Base-by-base conservation (phyloP, 2,329 filamentous ascomycete genomes). In the Paramyrothecium roridum region DNA sequence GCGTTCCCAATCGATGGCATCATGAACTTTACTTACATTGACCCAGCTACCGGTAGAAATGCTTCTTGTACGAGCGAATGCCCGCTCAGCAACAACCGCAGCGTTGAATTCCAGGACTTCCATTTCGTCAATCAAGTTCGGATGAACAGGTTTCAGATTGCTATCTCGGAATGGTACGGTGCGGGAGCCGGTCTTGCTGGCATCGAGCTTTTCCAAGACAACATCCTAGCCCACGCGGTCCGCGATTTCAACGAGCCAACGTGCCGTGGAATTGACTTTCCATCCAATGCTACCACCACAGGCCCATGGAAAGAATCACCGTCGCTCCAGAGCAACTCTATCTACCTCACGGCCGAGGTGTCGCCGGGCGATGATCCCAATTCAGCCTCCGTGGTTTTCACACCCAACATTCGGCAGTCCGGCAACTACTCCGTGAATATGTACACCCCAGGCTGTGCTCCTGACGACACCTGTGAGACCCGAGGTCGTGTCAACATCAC, bases 21-120 rank as follows among this genome's bases (percentile, higher is more conserved):
- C 69, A 90, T 99, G 86, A 97, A 98, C 73, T 81, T 99, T 67
- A 96, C 92, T 40, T 98, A 95, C 64, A 86, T 87, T 59, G 91
- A 98, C 66, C 87, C 89, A 22, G 76, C 69, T 43, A 89, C 84
- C 2, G 88, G 89, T 23, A 76, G 83, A 52, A 87, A 87, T 54
- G 74, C 77, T 30, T 86, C 82, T 55, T 99, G 95, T 74, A 91
- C 93, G 53, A 88, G 86, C 58, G 81, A 85, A 65, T 99, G 95
- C 65, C 90, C 93, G n/a, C 80, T 99, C 50, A 91, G 89, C 59
- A 79, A 86, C 66, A 85, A 91, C 65, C 74, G 79, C 19, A 82
- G 80, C 7, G 70, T 87, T 51, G 72, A 79, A 52, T 96, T 84
- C 63, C 93, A 97, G 70, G 95, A 99, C 65, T 99, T 98, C 68